phyloP scores from a whole-genome alignment of 257 asterid species.

The Osmanthus fragrans region DNA sequence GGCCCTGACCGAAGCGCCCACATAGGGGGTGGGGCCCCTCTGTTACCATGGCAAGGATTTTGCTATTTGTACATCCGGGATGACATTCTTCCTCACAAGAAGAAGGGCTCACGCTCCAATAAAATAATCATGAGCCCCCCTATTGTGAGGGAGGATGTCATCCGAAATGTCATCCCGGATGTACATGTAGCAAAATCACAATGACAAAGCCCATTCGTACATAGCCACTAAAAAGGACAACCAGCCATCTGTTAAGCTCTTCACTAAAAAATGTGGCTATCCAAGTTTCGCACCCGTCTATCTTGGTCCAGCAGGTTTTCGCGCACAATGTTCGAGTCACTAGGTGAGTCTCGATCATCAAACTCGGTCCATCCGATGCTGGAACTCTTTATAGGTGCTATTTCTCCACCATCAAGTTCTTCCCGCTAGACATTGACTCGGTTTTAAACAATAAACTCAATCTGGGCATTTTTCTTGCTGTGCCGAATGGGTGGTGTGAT shows the following conservation, averaged over 20 bases:
- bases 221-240: constrained; percentile 89
- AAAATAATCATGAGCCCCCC: too few species aligned
- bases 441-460: constrained; percentile 51
- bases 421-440: constrained; percentile 81
- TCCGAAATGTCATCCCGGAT: too few species aligned
- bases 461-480: constrained; percentile 74
- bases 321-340: constrained; percentile 50
- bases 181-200: too few species aligned
- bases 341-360: constrained; percentile 39
- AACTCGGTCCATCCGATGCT: constrained; percentile 58
- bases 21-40: too few species aligned
- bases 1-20: too few species aligned
- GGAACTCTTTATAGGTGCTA: constrained; percentile 62
- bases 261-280: constrained; percentile 77
- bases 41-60: too few species aligned
- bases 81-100: too few species aligned
- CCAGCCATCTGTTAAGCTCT: constrained; percentile 65
- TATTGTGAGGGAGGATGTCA: too few species aligned
- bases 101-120: too few species aligned
- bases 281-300: too few species aligned
- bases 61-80: too few species aligned
- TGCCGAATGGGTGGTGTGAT: constrained; percentile 38
- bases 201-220: too few species aligned
- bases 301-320: constrained; percentile 78
- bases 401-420: constrained; percentile 71